Evolutionary conservation across 2,329 filamentous ascomycete genomes (phyloP), one percentile per base, ranked within the genome.

Genomic region (Apiospora aurea): DNA sequence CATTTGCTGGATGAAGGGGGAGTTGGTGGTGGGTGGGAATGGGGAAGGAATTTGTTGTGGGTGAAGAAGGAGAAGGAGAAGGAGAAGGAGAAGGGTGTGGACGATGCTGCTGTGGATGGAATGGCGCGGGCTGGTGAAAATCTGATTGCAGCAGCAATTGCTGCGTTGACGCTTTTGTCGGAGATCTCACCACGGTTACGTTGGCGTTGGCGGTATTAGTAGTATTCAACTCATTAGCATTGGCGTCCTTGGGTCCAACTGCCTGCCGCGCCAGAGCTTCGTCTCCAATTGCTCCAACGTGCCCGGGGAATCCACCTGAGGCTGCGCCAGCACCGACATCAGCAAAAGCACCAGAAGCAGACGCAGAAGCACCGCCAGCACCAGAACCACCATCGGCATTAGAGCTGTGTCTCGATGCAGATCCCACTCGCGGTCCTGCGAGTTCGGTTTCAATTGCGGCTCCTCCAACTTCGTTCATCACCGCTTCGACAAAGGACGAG

Each of bases 71-170:
- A 46, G 71, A 72, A 71, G 77, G 71, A 51, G 76, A 75, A 69
- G 71, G 21, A 46, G 71, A 72, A 71, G 77, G 71, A 74, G 72
- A 71, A 74, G 72, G 41, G 69, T 74, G 70, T 51, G 69, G 49
- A 69, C 69, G 77, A 75, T 46, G 82, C 74, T 74, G 75, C 75
- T 75, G 72, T 74, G 74, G 75, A 75, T 76, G 78, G 76, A 73
- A 70, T 73, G 73, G 71, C 72, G 77, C 74, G 75, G 78, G 78
- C 78, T 80, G 78, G 79, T 77, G 76, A 76, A 79, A 79, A 78
- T 79, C 77, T 77, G 78, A 73, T 70, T 77, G 49, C 44, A 67
- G 72, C 69, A 71, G 69, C 67, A 38, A 64, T 41, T 67, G 76
- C 70, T 77, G 78, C 71, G 75, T 79, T 72, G 78, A 77, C 72